Conservation (phyloP, 257 asterid genomes). For the Coffea eugenioides region DNA sequence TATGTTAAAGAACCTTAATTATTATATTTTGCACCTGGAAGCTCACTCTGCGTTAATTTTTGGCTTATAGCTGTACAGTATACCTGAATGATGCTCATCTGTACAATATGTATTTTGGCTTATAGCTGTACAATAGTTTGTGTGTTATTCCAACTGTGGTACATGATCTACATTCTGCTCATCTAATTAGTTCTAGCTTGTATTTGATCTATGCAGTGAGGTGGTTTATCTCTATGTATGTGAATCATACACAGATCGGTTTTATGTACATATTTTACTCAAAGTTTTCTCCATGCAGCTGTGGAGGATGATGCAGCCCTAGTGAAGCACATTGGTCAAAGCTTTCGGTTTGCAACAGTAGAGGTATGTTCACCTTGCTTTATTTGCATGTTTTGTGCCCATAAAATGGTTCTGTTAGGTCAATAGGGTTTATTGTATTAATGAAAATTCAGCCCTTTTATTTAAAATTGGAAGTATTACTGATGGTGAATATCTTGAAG, state of each 20-base stretch:
- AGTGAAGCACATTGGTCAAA: slow-evolving; percentile 80
- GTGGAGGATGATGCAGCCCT: slow-evolving; percentile 75
- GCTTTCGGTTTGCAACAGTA: slow-evolving; percentile 80
- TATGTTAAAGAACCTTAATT: neutral
- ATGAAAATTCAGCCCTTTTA: neutral
- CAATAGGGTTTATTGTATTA: neutral
- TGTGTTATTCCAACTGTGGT: neutral
- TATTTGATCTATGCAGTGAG: neutral
- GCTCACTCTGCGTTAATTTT: neutral
- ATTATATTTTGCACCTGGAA: neutral
- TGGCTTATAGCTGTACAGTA: too few species aligned
- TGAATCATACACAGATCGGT: neutral
- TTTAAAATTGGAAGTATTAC: neutral
- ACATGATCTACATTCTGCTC: neutral
- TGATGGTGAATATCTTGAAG: slow-evolving; percentile 27
- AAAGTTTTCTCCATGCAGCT: slow-evolving; percentile 42
- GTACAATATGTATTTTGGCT: neutral
- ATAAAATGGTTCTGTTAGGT: neutral
- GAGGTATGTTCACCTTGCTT: slow-evolving; percentile 42
- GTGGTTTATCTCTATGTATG: neutral
- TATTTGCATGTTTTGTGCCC: neutral
- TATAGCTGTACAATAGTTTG: neutral
- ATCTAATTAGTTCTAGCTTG: neutral
- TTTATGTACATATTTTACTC: neutral
- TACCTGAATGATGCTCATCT: neutral